A percentile compares a stretch with the other conserved stretches of the same genome.
phyloP scores from a whole-genome alignment of 108 stramenopile genomes.

The Bacterosira constricta region DNA sequence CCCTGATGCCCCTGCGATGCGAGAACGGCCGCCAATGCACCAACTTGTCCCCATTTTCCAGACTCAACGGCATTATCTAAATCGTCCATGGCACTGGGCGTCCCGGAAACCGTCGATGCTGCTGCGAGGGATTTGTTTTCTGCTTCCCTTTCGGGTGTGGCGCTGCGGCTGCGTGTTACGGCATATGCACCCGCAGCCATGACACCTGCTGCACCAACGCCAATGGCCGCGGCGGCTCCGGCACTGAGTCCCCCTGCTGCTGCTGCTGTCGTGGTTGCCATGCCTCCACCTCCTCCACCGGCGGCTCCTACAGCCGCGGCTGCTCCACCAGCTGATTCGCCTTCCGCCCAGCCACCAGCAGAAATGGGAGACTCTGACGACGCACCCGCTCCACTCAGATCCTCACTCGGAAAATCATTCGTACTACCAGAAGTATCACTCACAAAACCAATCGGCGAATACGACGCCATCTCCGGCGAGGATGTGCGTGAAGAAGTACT shows the following conservation, averaged over 20 bases:
- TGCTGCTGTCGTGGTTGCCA: not conserved
- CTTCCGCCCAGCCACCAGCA: too few relatives aligned
- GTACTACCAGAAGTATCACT: slow-evolving; percentile 49
- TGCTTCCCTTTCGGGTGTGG: slow-evolving; percentile 5
- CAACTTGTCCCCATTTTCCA: slow-evolving; percentile 89
- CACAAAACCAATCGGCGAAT: not conserved
- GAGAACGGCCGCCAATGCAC: slow-evolving; percentile 81
- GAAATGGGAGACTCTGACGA: too few relatives aligned
- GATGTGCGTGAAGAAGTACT: slow-evolving; percentile 1
- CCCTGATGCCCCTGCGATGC: slow-evolving; percentile 51
- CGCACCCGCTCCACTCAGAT: too few relatives aligned
- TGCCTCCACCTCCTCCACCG: slow-evolving; percentile 2
- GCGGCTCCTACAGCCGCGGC: slow-evolving; percentile 31
- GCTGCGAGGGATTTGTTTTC: not conserved
- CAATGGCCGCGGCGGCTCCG: slow-evolving; percentile 49
- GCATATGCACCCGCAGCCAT: slow-evolving; percentile 37
- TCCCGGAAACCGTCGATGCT: not conserved
- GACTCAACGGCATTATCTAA: slow-evolving; percentile 79
- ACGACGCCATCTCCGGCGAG: not conserved
- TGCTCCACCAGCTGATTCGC: slow-evolving; percentile 20
- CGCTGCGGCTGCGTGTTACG: slow-evolving; percentile 10
- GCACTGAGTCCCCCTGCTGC: slow-evolving; percentile 1
- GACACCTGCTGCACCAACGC: slow-evolving; percentile 50
- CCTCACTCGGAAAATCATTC: too few relatives aligned
- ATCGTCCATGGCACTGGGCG: slow-evolving; percentile 50